A percentile compares a stretch with the other conserved stretches of the same genome.
These are phyloP conservation scores for Hyphopichia burtonii DNA, from an alignment of 1,139 yeast genomes.

Conservation along the genomic window DNA sequence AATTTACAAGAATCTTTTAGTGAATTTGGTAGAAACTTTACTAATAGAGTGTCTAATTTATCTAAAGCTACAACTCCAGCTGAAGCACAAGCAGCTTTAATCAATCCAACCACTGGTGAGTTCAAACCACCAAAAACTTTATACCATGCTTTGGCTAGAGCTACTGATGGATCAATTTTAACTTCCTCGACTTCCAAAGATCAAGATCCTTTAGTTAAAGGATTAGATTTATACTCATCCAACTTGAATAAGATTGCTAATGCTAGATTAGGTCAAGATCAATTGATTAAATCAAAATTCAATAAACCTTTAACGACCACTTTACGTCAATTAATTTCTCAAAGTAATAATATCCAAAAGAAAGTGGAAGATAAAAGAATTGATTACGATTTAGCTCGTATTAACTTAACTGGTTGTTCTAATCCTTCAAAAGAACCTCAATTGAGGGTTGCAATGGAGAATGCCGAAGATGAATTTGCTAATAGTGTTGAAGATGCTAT, in stretches of 20 bases:
- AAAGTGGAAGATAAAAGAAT: conserved; percentile 78
- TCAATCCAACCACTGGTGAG: conserved; percentile 53
- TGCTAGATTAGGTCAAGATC: conserved; percentile 82
- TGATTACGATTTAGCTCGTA: conserved; percentile 77
- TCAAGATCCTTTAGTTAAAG: conserved; percentile 42
- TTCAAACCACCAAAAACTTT: conserved; percentile 75
- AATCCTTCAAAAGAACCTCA: conserved; percentile 75
- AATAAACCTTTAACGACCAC: conserved; percentile 67
- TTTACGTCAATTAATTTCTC: conserved; percentile 60
- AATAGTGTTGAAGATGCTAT: conserved; percentile 91
- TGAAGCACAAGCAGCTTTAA: conserved; percentile 79
- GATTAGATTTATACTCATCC: conserved; percentile 43
- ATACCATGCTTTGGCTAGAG: conserved; percentile 80
- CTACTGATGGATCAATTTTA: conserved; percentile 57
- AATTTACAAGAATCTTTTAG: conserved; percentile 70
- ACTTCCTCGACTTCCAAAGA: conserved; percentile 50
- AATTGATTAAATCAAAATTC: conserved; percentile 65
- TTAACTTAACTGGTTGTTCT: conserved; percentile 60
- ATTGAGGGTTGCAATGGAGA: conserved; percentile 75
- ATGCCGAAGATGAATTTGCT: conserved; percentile 87
- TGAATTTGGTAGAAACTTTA: conserved; percentile 69
- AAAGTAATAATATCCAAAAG: conserved; percentile 69
- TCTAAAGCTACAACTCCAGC: conserved; percentile 76
- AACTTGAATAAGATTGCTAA: conserved; percentile 68
- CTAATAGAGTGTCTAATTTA: conserved; percentile 64